Evolutionary conservation across 2,329 filamentous ascomycete genomes (phyloP).

Genomic region (Fusarium neocosmosporiellum): DNA sequence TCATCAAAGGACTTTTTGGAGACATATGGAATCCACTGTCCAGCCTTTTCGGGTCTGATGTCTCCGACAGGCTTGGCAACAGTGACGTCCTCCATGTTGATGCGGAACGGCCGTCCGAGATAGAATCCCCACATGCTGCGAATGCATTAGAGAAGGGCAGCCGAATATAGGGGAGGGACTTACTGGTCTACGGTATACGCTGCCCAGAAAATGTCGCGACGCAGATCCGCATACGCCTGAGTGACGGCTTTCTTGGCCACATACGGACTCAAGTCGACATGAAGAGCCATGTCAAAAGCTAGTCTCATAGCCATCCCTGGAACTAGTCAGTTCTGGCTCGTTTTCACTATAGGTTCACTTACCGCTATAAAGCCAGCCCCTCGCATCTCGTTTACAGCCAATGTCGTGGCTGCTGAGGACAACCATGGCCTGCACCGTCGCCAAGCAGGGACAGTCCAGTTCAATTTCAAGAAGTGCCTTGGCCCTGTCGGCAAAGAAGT

Average conservation of each 20-base stretch:
- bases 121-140: constrained; percentile 42
- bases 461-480: constrained; percentile 43
- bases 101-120: constrained; percentile 41
- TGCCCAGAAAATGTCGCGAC: constrained; percentile 46
- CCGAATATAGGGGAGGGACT: neutral
- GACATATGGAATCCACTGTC: constrained; percentile 28
- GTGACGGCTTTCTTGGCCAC: constrained; percentile 37
- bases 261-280: constrained; percentile 41
- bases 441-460: constrained; percentile 40
- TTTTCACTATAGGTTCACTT: neutral
- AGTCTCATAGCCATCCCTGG: constrained; percentile 44
- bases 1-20: constrained; percentile 22
- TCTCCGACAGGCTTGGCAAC: constrained; percentile 35
- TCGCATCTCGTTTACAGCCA: constrained; percentile 41
- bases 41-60: neutral
- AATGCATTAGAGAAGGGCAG: neutral
- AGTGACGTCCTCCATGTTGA: constrained; percentile 42
- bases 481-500: constrained; percentile 43
- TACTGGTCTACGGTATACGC: constrained; percentile 46
- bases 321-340: constrained; percentile 33
- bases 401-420: constrained; percentile 43
- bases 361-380: constrained; percentile 45
- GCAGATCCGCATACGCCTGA: constrained; percentile 41
- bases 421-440: constrained; percentile 42
- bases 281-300: constrained; percentile 42